Base-by-base conservation (phyloP, 2,329 filamentous ascomycete genomes). In the Alternaria metachromatica region DNA sequence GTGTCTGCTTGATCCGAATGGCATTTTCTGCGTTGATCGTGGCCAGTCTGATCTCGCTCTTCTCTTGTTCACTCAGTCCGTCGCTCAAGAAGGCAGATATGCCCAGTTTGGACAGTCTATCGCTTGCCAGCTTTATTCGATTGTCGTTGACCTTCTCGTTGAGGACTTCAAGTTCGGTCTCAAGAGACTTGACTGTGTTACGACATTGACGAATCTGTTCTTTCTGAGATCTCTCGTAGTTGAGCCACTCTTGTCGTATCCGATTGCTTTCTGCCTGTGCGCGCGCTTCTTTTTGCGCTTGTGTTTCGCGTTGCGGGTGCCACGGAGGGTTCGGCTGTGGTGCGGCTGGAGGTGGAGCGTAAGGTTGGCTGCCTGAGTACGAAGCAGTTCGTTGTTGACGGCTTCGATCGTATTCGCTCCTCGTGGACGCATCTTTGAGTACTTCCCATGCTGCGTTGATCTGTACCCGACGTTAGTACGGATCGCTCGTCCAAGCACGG, bases 401-500 rank as follows among this genome's bases (percentile, higher is more conserved):
- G 12, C 5, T 53, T 8, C 23, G 26, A 30, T 63, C 60, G 20
- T 63, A 63, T 20, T 48, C 41, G 15, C n/a, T 21, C 28, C 55
- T 48, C 28, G 23, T 58, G 0, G 15, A 2, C 21, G 7, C n/a
- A 30, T 63, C 60, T 12, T 48, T 21, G 12, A 62, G 55, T 4
- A 58, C 49, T 46, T 62, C 60, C 54, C 60, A 62, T 10, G 60
- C 60, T 26, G 26, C 60, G 28, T 62, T 62, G 21, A 62, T 58
- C 60, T 62, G 25, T 41, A 4, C 15, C 9, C 13, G 1, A 21
- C n/a, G 23, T 56, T 26, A 55, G n/a, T 26, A 48, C 15, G 15
- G 33, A 15, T 0, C 33, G 0, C 33, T 37, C 33, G 15, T 37
- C 33, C 0, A 37, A 37, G 33, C 33, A 37, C 33, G 33, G 33